These are phyloP conservation scores for Hygrophoropsis aurantiaca DNA, from an alignment of 768 basidiomycete genomes.

Conservation along the genomic window DNA sequence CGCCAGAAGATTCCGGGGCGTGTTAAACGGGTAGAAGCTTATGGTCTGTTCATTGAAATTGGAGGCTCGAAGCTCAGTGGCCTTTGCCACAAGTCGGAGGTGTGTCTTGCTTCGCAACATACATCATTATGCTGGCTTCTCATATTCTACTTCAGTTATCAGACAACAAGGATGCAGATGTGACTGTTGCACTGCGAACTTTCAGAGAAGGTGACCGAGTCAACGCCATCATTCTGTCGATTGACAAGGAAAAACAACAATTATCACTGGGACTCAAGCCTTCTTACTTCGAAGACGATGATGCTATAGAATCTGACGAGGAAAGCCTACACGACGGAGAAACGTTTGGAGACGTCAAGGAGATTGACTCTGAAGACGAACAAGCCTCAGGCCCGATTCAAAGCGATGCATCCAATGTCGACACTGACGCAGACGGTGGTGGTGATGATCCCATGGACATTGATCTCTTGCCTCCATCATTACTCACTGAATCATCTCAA, in stretches of 20 bases:
- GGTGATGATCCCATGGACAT: constrained; percentile 23
- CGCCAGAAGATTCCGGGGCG: constrained; percentile 81
- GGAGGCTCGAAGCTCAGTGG: constrained; percentile 83
- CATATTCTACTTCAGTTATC: constrained; percentile 58
- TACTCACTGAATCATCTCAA: background rate
- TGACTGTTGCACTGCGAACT: constrained; percentile 69
- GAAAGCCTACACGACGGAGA: constrained; percentile 15
- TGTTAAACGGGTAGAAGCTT: constrained; percentile 82
- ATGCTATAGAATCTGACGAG: constrained; percentile 33
- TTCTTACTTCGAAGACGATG: constrained; percentile 77
- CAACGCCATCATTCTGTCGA: constrained; percentile 69
- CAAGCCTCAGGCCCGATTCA: constrained; percentile 10
- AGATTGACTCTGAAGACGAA: constrained; percentile 3
- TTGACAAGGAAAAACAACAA: constrained; percentile 78
- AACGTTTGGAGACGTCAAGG: background rate
- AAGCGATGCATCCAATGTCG: constrained; percentile 16
- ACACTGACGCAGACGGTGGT: constrained; percentile 15
- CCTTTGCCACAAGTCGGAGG: constrained; percentile 93
- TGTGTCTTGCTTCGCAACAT: constrained; percentile 26
- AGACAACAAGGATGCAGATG: constrained; percentile 82
- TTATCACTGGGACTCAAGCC: constrained; percentile 84
- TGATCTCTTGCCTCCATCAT: background rate
- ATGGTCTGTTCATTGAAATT: constrained; percentile 91
- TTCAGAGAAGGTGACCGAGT: constrained; percentile 89
- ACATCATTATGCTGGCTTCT: background rate